Percentiles rank a stretch among this genome's conserved stretches.
phyloP scores from a whole-genome alignment of 2,329 filamentous ascomycete genomes.

The Talaromyces sp. region DNA sequence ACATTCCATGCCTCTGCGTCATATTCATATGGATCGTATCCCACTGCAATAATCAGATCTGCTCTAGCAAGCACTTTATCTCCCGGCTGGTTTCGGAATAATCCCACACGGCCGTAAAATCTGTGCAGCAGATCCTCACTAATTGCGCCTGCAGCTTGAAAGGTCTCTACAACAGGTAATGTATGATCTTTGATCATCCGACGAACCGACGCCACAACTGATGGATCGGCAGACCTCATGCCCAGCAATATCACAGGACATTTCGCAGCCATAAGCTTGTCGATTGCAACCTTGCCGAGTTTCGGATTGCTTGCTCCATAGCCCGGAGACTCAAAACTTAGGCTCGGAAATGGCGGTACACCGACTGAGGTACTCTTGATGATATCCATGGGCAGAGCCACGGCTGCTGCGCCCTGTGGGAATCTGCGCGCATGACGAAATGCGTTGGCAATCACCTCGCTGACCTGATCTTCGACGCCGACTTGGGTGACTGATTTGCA shows the following conservation, averaged over 20 bases:
- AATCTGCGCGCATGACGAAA: constrained; percentile 15
- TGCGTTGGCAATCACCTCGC: constrained; percentile 17
- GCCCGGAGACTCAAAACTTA: constrained; percentile 14
- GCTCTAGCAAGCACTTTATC: constrained; percentile 15
- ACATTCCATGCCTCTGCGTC: constrained; percentile 18
- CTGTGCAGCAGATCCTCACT: constrained; percentile 15
- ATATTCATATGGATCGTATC: constrained; percentile 17
- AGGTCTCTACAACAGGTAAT: constrained; percentile 16
- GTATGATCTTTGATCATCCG: constrained; percentile 15
- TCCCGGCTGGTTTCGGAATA: constrained; percentile 16
- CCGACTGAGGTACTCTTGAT: constrained; percentile 17
- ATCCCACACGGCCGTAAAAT: constrained; percentile 15
- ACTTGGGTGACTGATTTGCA: constrained; percentile 17
- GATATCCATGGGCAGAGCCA: constrained; percentile 17
- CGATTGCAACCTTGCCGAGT: constrained; percentile 10
- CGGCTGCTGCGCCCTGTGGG: constrained; percentile 14
- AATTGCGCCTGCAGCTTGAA: constrained; percentile 16
- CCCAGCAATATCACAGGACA: constrained; percentile 15
- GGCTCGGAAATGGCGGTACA: constrained; percentile 12
- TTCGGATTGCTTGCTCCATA: constrained; percentile 14
- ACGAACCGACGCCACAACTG: constrained; percentile 10
- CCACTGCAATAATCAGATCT: constrained; percentile 15
- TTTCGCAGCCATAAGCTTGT: constrained; percentile 14
- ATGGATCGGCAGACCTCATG: constrained; percentile 14
- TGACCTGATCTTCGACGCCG: constrained; percentile 17